Base-by-base conservation (phyloP, 192 early-diverging fungal genomes). In the Gigaspora rosea region DNA sequence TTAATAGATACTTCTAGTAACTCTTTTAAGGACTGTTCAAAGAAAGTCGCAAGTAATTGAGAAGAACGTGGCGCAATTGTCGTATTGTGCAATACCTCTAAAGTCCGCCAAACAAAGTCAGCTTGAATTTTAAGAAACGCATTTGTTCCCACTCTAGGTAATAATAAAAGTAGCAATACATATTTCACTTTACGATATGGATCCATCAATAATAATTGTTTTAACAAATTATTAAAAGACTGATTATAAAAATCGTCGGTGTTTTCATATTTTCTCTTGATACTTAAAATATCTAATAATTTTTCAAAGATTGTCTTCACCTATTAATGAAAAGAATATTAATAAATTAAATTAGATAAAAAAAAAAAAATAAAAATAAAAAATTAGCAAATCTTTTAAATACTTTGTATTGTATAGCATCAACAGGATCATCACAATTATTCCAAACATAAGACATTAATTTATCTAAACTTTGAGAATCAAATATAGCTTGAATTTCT, bases 371-470 rank as follows among this genome's bases (percentile, higher is more conserved):
- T n/a, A n/a, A n/a, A n/a, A n/a, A n/a, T n/a, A 56, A 3, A 54
- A 32, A 54, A 54, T 51, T 20, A 36, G n/a, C 8, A 41, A 27
- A 67, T 54, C 13, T 13, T 47, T 33, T 41, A 35, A 80, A 48
- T 78, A 87, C 86, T 74, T 92, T 93, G 71, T 90, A 86, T 75
- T 95, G 93, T 16, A 95, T 88, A 4, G 92, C 84, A 57, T 96
- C 94, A 8, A 94, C 81, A 8, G 93, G 93, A 78, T 96, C 95
- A 73, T 96, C 94, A 93, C 95, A 96, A 73, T 91, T 88, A 73
- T 91, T 88, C 80, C 89, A 90, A 54, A 95, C 88, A 74, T 92
- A 92, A 7, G 85, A 89, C 71, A 95, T 88, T 32, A 94, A 80
- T 32, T 82, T 79, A 52, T 92, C 89, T 68, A 88, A 82, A 35